A percentile compares a stretch with the other conserved stretches of the same genome.
phyloP scores from a whole-genome alignment of 139 green algal species.

The Nannochloris sp. region DNA sequence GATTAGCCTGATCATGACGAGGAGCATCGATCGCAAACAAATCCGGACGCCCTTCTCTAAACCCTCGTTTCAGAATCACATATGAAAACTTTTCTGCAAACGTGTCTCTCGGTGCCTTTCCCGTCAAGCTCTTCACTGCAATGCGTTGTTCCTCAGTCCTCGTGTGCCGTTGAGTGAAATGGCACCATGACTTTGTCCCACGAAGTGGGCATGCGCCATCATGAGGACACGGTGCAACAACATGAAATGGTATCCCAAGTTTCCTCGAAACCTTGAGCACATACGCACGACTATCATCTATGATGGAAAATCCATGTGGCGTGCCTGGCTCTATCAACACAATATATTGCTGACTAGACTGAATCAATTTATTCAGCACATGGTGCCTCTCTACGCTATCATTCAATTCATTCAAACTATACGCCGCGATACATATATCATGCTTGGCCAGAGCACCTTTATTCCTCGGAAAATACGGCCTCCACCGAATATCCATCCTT shows the following conservation, averaged over 20 bases:
- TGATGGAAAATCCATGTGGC: conserved; percentile 37
- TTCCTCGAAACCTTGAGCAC: conserved; percentile 9
- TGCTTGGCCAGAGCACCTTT: conserved; percentile 5
- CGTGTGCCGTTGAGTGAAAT: conserved; percentile 65
- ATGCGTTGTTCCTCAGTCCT: conserved; percentile 34
- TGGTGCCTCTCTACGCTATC: conserved; percentile 20
- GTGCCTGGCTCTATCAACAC: conserved; percentile 75
- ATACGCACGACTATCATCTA: conserved; percentile 39
- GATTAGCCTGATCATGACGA: neutral
- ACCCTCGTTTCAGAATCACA: conserved; percentile 48
- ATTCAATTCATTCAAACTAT: conserved; percentile 49
- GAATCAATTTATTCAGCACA: conserved; percentile 29
- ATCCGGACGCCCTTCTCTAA: neutral
- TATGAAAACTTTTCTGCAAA: conserved; percentile 80
- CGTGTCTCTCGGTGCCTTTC: conserved; percentile 6
- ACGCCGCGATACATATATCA: conserved; percentile 54
- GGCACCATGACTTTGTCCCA: conserved; percentile 51
- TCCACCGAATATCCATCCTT: neutral
- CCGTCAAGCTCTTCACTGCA: neutral
- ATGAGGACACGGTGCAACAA: conserved; percentile 74
- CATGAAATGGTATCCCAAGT: conserved; percentile 32
- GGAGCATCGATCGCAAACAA: neutral
- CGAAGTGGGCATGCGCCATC: conserved; percentile 65
- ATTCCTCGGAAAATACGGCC: neutral
- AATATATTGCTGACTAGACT: conserved; percentile 35